Base-by-base conservation (phyloP, 805 yeast genomes). In the Candida ulmi region DNA sequence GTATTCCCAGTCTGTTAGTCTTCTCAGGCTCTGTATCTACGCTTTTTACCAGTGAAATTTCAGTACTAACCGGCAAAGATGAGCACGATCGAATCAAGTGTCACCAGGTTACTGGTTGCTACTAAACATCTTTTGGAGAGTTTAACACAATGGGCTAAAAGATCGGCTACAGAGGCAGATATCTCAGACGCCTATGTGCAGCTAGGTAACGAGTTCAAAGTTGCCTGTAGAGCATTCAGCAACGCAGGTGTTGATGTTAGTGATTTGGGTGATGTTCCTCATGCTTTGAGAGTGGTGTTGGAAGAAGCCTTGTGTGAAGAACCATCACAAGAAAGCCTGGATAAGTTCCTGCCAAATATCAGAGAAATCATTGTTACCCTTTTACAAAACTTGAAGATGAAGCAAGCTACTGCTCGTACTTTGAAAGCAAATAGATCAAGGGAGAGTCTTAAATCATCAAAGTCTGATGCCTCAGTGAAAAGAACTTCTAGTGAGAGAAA, bases 131-230 rank as follows among this genome's bases (percentile, higher is more conserved):
- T 91, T 11, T 67, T 93, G n/a, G 95, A 87, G 52, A 74, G 86
- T 15, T 65, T 93, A 37, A 87, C 95, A 0, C 86, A 79, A 44
- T 93, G 99, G 99, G 90, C 98, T 1, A 71, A 77, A 44, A 78
- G 76, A 17, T 71, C 74, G n/a, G 88, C 87, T 6, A 72, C 81
- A 18, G 98, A 90, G 34, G 76, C 76, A 40, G 86, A 77, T 46
- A 97, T 93, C 3, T 87, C 96, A 2, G 87, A 88, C 52, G 84
- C 88, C 3, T 93, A 88, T 58, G 99, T 93, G 13, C 82, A 78
- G 47, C 72, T 93, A 23, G 99, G 99, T 1, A 93, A 90, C 55
- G 97, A 91, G 60, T 93, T 88, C 68, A 80, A 91, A 50, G 77
- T 85, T 3, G 86, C 95, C 1, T 79, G 90, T 17, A 73, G 87